Evolutionary conservation across 768 basidiomycete genomes (phyloP), one percentile per base, ranked within the genome.

Genomic region (Gloeophyllum trabeum): DNA sequence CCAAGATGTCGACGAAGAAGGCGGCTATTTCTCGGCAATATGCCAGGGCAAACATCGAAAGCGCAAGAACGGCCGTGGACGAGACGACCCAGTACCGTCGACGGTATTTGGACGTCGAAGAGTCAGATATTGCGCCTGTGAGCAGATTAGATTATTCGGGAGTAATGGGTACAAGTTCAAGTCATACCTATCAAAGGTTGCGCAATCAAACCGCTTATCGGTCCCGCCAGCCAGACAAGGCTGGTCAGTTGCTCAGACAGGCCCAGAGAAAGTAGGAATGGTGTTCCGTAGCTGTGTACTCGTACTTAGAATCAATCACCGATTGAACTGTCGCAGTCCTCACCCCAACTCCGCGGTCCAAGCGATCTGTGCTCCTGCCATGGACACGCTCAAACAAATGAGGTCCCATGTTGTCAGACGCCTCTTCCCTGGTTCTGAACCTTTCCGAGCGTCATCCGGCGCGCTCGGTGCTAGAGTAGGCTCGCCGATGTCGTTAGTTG

Each of bases 281-380:
- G 94, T 4, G 94, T 97, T 26, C 94, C 94, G 53, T 94, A 96
- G 58, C 94, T 96, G 51, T 40, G 40, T 43, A 44, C 48, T 16
- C 35, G 37, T 18, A 38, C 34, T 19, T 26, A 37, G 12, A 22
- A 25, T 7, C 16, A 41, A 22, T 21, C 14, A 1, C 28, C 22
- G 62, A 81, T 49, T 54, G n/a, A n/a, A n/a, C n/a, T n/a, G n/a
- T n/a, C n/a, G n/a, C n/a, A n/a, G n/a, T n/a, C n/a, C n/a, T n/a
- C n/a, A 92, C 90, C 89, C 90, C 20, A 93, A 75, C 56, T 94
- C 91, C 3, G 96, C 84, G 1, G 91, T 94, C 93, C 93, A 97
- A 1, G 89, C 84, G 20, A 97, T 80, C 63, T 96, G 88, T 4
- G 86, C 88, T 13, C 94, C 94, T 35, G 79, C 90, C 86, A 98